Percentiles rank a stretch among this genome's conserved stretches.
phyloP scores from a whole-genome alignment of 306 rosid genomes.

The Biancaea sappan region DNA sequence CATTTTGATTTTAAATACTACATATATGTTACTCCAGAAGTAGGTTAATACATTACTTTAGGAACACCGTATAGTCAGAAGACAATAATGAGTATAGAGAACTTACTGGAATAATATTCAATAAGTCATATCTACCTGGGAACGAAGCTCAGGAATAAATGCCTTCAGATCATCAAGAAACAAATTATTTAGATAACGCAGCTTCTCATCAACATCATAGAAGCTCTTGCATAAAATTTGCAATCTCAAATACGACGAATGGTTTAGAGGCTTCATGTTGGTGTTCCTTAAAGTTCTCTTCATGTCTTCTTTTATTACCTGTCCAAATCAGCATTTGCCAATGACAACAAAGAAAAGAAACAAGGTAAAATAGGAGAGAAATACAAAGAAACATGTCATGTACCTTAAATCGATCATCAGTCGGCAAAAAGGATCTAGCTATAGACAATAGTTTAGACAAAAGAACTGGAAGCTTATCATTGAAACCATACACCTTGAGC shows the following conservation, averaged over 20 bases:
- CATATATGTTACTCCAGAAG: too few relatives aligned
- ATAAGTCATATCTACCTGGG: constrained; percentile 65
- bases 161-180: constrained; percentile 65
- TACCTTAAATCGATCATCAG: constrained; percentile 78
- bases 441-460: constrained; percentile 63
- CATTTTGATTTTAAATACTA: too few relatives aligned
- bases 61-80: background rate
- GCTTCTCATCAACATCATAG: constrained; percentile 77
- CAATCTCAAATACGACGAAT: constrained; percentile 77
- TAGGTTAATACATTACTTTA: background rate
- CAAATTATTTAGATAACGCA: constrained; percentile 52
- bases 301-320: constrained; percentile 89
- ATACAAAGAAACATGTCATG: constrained; percentile 19
- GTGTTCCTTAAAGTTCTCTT: constrained; percentile 74
- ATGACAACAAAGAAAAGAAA: constrained; percentile 33
- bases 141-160: constrained; percentile 74
- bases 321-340: constrained; percentile 33
- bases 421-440: constrained; percentile 72
- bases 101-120: constrained; percentile 9
- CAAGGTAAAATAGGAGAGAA: constrained; percentile 7
- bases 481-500: constrained; percentile 90
- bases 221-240: constrained; percentile 77
- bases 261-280: constrained; percentile 92
- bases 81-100: constrained; percentile 26
- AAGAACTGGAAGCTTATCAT: constrained; percentile 81